phyloP scores from a whole-genome alignment of 768 basidiomycete species.

The Amanita inopinata region DNA sequence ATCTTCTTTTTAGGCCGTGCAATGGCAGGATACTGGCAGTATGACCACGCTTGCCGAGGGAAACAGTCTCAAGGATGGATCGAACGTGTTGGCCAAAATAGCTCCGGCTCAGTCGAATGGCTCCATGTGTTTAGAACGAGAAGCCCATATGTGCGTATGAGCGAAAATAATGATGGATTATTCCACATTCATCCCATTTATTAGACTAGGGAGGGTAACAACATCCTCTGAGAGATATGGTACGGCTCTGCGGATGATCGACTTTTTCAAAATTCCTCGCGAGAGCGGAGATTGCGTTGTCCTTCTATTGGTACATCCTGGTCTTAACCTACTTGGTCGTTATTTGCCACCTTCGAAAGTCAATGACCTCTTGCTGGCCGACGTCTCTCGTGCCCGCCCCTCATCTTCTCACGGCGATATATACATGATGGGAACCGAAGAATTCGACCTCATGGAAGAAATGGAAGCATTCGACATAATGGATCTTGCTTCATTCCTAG shows the following conservation, averaged over 20 bases:
- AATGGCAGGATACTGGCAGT: slow-evolving; percentile 68
- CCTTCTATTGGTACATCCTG: slow-evolving; percentile 62
- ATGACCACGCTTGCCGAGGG: slow-evolving; percentile 63
- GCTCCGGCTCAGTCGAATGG: slow-evolving; percentile 64
- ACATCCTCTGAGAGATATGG: slow-evolving; percentile 40
- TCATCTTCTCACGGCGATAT: slow-evolving; percentile 37
- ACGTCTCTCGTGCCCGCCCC: slow-evolving; percentile 33
- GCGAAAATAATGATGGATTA: neutral
- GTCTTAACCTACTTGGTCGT: slow-evolving; percentile 57
- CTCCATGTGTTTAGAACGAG: slow-evolving; percentile 62
- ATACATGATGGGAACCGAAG: slow-evolving; percentile 40
- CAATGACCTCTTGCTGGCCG: slow-evolving; percentile 57
- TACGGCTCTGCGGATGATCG: slow-evolving; percentile 47
- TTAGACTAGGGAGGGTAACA: slow-evolving; percentile 45
- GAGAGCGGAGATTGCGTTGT: slow-evolving; percentile 60
- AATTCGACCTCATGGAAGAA: slow-evolving; percentile 36
- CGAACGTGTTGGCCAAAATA: slow-evolving; percentile 63
- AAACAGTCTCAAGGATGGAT: slow-evolving; percentile 59
- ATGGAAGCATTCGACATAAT: slow-evolving; percentile 59
- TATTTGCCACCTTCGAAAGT: slow-evolving; percentile 59
- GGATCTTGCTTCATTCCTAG: slow-evolving; percentile 69
- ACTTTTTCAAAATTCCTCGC: slow-evolving; percentile 58
- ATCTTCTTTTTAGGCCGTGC: slow-evolving; percentile 33
- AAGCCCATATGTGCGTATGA: slow-evolving; percentile 56
- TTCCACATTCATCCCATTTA: too few relatives aligned